Evolutionary conservation across 108 stramenopile genomes (phyloP), one percentile per base, ranked within the genome.

Genomic region (Fragilaria crotonensis): DNA sequence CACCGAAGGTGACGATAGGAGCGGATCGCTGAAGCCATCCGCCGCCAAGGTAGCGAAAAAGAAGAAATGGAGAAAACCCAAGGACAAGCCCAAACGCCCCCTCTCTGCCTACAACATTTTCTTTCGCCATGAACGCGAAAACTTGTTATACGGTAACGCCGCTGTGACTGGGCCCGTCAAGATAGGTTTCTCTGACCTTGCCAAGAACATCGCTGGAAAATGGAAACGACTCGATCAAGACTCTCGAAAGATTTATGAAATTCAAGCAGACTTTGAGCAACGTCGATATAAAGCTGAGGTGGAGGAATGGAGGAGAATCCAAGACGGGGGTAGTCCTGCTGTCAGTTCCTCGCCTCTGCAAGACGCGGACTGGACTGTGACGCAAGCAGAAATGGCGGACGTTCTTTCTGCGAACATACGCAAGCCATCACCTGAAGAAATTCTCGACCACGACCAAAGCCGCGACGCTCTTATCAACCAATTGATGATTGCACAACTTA

Each of bases 21-120:
- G n/a, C n/a, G n/a, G n/a, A n/a, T n/a, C n/a, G n/a, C n/a, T n/a
- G n/a, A n/a, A n/a, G 36, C 36, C 36, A 11, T 41, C 36, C 17
- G 53, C 53, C 3, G 53, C 23, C 53, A 54, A 54, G 17, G 53
- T 54, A 4, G 53, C 26, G 9, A 54, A 54, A 29, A 54, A 28
- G 4, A 28, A 28, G 7, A 54, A 54, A 25, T 25, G 7, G 9
- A 25, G 28, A 54, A 54, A 54, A 17, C 9, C 21, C 23, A 54
- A 54, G 17, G 28, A 54, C n/a, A 5, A 54, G 28, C 22, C 52
- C 23, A 54, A 54, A 7, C 5, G 52, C 5, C 52, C 52, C 27
- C 52, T 54, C 4, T 54, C 52, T 28, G 52, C 52, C 23, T 54
- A 54, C 52, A 54, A 54, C 26, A 54, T 54, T 25, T 54, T 54